Conservation (phyloP, 2,329 filamentous ascomycete genomes). For the Zasmidium cellare region DNA sequence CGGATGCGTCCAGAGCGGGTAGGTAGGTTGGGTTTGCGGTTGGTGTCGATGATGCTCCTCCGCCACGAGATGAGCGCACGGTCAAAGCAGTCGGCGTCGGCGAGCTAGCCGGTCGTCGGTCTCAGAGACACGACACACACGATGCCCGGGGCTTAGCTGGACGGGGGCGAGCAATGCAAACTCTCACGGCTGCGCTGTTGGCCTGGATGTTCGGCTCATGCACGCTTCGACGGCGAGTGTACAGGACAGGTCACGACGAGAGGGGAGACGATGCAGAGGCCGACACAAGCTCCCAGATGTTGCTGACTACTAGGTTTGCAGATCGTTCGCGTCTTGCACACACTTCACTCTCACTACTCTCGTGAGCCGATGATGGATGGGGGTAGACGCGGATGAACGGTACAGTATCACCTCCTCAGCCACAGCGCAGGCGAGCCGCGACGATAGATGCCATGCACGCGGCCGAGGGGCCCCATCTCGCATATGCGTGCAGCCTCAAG, state of each 20-base stretch:
- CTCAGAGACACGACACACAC: neutral
- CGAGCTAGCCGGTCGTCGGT: too few species aligned
- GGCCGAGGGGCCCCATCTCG: too few species aligned
- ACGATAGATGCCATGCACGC: neutral
- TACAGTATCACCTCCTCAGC: neutral
- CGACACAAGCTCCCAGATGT: neutral
- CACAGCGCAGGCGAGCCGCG: neutral
- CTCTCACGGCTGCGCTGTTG: too few species aligned
- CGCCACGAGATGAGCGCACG: too few species aligned
- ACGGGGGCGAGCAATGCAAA: neutral
- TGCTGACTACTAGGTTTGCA: slow-evolving; percentile 1
- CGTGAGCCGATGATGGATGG: too few species aligned
- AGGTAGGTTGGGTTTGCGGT: neutral
- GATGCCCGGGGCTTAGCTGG: neutral
- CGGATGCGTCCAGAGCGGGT: too few species aligned
- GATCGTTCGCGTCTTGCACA: neutral
- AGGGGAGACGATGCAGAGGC: neutral
- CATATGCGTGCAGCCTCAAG: too few species aligned
- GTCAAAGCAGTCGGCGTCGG: neutral
- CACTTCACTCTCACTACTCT: neutral
- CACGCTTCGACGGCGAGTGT: too few species aligned
- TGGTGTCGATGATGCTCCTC: neutral
- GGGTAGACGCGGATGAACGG: neutral
- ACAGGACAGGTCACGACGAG: too few species aligned
- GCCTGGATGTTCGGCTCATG: too few species aligned